Conservation (phyloP, 768 basidiomycete genomes). For the Tricholoma matsutake region DNA sequence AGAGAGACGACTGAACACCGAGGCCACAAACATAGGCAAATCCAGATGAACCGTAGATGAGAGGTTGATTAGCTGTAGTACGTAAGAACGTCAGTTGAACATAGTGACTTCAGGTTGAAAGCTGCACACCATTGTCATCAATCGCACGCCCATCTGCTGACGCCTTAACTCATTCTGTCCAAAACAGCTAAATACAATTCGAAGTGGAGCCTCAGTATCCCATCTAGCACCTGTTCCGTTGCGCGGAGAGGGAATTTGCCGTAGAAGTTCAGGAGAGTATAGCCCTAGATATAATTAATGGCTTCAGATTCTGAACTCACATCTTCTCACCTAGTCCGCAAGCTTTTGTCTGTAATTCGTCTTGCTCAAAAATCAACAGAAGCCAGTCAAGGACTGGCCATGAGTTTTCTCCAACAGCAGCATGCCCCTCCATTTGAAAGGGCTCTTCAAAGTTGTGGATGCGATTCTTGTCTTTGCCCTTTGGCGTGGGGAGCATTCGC, state of each 20-base stretch:
- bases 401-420: constrained; percentile 55
- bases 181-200: constrained; percentile 40
- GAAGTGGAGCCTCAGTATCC: constrained; percentile 51
- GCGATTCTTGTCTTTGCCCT: constrained; percentile 34
- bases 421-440: constrained; percentile 14
- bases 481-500: constrained; percentile 25
- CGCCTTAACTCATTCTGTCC: constrained; percentile 27
- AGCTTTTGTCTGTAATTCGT: constrained; percentile 40
- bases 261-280: constrained; percentile 52
- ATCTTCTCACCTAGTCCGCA: constrained; percentile 37
- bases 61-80: constrained; percentile 36
- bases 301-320: not conserved
- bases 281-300: constrained; percentile 7
- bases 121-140: constrained; percentile 29
- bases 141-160: constrained; percentile 31
- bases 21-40: constrained; percentile 33
- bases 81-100: constrained; percentile 1
- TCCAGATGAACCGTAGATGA: constrained; percentile 33
- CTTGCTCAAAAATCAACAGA: constrained; percentile 63
- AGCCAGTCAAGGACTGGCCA: constrained; percentile 77
- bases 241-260: constrained; percentile 57
- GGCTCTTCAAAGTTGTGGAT: constrained; percentile 20
- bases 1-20: constrained; percentile 33
- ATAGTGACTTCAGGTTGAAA: constrained; percentile 6
- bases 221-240: constrained; percentile 47